phyloP scores from a whole-genome alignment of 2,329 filamentous ascomycete genomes.

The Cordyceps cateniannulata region DNA sequence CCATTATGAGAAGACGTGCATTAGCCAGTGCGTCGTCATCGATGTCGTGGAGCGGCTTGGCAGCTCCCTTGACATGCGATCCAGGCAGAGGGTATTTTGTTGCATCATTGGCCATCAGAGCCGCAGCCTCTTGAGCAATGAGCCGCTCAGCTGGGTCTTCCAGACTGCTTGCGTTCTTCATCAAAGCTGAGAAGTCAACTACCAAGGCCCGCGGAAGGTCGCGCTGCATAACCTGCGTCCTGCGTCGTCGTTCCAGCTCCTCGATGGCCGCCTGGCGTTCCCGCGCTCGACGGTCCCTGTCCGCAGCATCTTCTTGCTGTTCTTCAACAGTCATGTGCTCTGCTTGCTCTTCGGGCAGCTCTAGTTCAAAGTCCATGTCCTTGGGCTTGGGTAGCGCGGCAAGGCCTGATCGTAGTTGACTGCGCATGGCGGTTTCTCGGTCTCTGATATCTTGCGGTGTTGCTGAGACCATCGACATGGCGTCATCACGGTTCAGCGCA shows the following conservation, averaged over 20 bases:
- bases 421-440: constrained; percentile 61
- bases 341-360: constrained; percentile 75
- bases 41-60: constrained; percentile 55
- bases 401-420: constrained; percentile 66
- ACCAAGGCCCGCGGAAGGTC: constrained; percentile 69
- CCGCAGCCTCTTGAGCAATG: constrained; percentile 70
- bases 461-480: constrained; percentile 60
- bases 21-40: constrained; percentile 66
- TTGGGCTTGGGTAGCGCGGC: constrained; percentile 85
- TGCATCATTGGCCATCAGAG: constrained; percentile 78
- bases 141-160: constrained; percentile 59
- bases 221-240: constrained; percentile 87
- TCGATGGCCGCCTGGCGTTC: constrained; percentile 66
- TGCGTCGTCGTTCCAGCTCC: constrained; percentile 71
- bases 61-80: constrained; percentile 55
- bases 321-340: constrained; percentile 48
- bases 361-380: constrained; percentile 89
- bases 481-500: constrained; percentile 68
- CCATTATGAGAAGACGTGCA: constrained; percentile 69
- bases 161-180: constrained; percentile 55
- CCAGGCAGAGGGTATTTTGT: constrained; percentile 65
- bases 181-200: constrained; percentile 64
- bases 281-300: constrained; percentile 72
- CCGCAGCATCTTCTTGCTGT: constrained; percentile 54
- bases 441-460: constrained; percentile 72